A percentile compares a stretch with the other conserved stretches of the same genome.
phyloP scores from a whole-genome alignment of 2,329 filamentous ascomycete genomes.

The Xylaria sp. region DNA sequence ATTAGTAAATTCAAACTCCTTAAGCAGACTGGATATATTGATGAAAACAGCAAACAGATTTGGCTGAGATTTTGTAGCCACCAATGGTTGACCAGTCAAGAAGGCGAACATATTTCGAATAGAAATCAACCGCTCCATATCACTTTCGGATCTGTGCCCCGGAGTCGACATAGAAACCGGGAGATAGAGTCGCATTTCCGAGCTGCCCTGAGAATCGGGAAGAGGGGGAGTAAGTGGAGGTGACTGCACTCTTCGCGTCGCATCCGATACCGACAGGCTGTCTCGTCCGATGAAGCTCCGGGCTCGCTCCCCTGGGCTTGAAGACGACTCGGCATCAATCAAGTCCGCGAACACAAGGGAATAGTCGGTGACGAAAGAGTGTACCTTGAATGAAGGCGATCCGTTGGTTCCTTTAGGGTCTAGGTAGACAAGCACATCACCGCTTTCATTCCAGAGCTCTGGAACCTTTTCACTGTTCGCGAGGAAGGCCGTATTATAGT shows the following conservation, averaged over 20 bases:
- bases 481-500: slow-evolving; percentile 67
- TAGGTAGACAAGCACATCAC: slow-evolving; percentile 68
- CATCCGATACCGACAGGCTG: slow-evolving; percentile 63
- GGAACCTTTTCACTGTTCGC: slow-evolving; percentile 69
- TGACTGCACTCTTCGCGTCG: slow-evolving; percentile 53
- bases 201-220: slow-evolving; percentile 50
- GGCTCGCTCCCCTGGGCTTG: slow-evolving; percentile 49
- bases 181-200: slow-evolving; percentile 65
- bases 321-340: slow-evolving; percentile 57
- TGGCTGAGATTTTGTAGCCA: slow-evolving; percentile 65
- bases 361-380: slow-evolving; percentile 63
- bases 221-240: slow-evolving; percentile 54
- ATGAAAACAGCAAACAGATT: slow-evolving; percentile 66
- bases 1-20: slow-evolving; percentile 67
- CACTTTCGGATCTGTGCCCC: slow-evolving; percentile 54
- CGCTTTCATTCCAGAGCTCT: slow-evolving; percentile 72
- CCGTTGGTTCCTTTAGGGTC: slow-evolving; percentile 61
- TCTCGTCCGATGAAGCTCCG: slow-evolving; percentile 61
- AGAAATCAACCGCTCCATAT: slow-evolving; percentile 67
- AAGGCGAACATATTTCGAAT: slow-evolving; percentile 75
- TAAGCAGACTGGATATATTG: slow-evolving; percentile 63
- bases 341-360: slow-evolving; percentile 67
- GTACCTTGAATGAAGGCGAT: slow-evolving; percentile 71
- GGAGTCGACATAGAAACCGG: slow-evolving; percentile 57
- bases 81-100: slow-evolving; percentile 70